Evolutionary conservation across 2,329 filamentous ascomycete species (phyloP), one percentile per base, ranked within the genome.

Genomic region (Xylaria sp.): DNA sequence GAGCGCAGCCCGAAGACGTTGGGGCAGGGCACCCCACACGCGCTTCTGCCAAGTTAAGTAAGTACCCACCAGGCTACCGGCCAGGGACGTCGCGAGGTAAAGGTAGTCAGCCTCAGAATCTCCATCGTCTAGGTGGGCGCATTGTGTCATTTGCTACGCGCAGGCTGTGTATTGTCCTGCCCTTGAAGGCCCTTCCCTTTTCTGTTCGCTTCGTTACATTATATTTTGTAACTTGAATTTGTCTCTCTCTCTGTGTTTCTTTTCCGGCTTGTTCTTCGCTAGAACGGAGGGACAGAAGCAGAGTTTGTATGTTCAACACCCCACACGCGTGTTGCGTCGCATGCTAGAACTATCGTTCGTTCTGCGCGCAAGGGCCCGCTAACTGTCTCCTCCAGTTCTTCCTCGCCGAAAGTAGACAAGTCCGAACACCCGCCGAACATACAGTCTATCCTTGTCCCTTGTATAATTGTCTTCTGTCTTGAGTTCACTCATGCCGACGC

Each of bases 141-240:
- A 47, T 61, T 48, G 33, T 54, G 40, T 44, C 54, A 35, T 27
- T 41, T 44, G 23, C 19, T 54, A 44, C 29, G 15, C 31, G 19
- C 40, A 51, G 37, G 46, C 29, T 29, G 31, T 47, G 47, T 49
- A n/a, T n/a, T n/a, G 21, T 43, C 17, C 21, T 33, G 6, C 29
- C 29, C 11, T 33, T 33, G 29, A 33, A n/a, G n/a, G 23, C 29
- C 49, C n/a, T 51, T 58, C 49, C 21, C 51, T 54, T 58, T 41
- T 37, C 35, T 47, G 25, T 61, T 58, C 48, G 43, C 48, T 58
- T 54, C 38, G 41, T 40, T 54, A 33, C 48, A 43, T 35, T 48
- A 44, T 61, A 52, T 19, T 52, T 35, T 41, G 43, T 29, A 25
- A 38, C 58, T n/a, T 9, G 8, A 11, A 25, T 21, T 17, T 2